Evolutionary conservation across 2,329 filamentous ascomycete genomes (phyloP), one percentile per base, ranked within the genome.

Genomic region (Venturia nashicola): DNA sequence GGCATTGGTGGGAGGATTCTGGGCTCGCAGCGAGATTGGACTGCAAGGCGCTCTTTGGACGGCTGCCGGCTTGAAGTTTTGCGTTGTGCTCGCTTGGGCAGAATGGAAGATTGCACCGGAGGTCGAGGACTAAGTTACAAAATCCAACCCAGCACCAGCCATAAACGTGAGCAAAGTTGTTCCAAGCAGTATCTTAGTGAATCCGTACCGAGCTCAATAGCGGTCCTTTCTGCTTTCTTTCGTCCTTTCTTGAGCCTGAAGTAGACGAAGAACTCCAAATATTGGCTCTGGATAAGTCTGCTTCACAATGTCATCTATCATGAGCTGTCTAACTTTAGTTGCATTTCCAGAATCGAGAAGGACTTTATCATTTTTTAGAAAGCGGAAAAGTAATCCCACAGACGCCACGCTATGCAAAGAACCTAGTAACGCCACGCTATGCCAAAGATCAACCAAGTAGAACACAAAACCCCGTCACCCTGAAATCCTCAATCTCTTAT

Each of bases 1-100:
- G 0, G 82, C 82, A 0, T 74, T 84, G 43, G 65, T 79, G 5
- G 83, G 83, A 1, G 83, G 83, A 0, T 67, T 82, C 36, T 83
- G 79, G 72, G 80, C 82, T 23, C 78, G 80, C 65, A 84, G 78
- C 66, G 68, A 71, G 12, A 72, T 79, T 42, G 82, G 82, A 0
- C 70, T 86, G 54, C 75, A 77, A 48, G 81, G 80, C 2, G 80
- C 76, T 12, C 67, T 82, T 42, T 83, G 80, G 80, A 76, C 74
- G n/a, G 77, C 77, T 6, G 76, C 72, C 1, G 71, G 63, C 0
- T 63, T 79, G 64, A 80, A 80, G 67, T 63, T 68, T 0, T 39
- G 73, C 3, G 72, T 77, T 12, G 72, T 76, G 0, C 42, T 74
- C 20, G 73, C 73, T 2, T 79, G 76, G 76, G 59, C 73, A 2